Evolutionary conservation across 2,329 filamentous ascomycete genomes (phyloP).

Genomic region (Graphium sp.): DNA sequence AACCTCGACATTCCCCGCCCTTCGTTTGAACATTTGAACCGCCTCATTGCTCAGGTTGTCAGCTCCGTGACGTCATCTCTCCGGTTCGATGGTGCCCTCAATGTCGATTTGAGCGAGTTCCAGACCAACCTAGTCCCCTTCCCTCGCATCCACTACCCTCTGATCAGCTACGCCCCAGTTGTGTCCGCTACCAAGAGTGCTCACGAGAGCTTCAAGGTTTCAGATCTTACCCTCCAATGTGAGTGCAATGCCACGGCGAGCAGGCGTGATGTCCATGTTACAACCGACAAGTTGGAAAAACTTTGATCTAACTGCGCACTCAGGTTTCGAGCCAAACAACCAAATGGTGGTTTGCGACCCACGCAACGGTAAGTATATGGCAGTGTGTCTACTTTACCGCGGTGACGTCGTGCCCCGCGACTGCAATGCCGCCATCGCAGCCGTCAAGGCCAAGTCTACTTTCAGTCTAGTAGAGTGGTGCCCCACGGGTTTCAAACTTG

Average conservation of each 20-base stretch:
- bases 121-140: conserved; percentile 63
- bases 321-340: conserved; percentile 63
- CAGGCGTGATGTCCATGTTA: too few species aligned
- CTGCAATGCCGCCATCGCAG: conserved; percentile 48
- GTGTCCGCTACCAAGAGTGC: conserved; percentile 59
- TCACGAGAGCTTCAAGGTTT: conserved; percentile 77
- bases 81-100: conserved; percentile 56
- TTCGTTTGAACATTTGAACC: conserved; percentile 56
- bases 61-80: conserved; percentile 59
- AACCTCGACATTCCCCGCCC: conserved; percentile 55
- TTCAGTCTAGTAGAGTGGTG: conserved; percentile 66
- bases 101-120: conserved; percentile 63
- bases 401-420: conserved; percentile 56
- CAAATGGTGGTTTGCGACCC: conserved; percentile 65
- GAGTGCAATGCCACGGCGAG: too few species aligned
- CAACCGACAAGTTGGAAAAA: background rate
- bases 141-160: conserved; percentile 57
- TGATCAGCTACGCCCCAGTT: conserved; percentile 58
- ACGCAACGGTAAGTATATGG: conserved; percentile 64
- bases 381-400: conserved; percentile 54
- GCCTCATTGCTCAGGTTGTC: conserved; percentile 57
- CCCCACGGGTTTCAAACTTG: conserved; percentile 60
- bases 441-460: conserved; percentile 53
- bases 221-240: conserved; percentile 62
- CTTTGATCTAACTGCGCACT: background rate